Base-by-base conservation (phyloP, 1,139 yeast species). In the Blastobotrys aristatus region DNA sequence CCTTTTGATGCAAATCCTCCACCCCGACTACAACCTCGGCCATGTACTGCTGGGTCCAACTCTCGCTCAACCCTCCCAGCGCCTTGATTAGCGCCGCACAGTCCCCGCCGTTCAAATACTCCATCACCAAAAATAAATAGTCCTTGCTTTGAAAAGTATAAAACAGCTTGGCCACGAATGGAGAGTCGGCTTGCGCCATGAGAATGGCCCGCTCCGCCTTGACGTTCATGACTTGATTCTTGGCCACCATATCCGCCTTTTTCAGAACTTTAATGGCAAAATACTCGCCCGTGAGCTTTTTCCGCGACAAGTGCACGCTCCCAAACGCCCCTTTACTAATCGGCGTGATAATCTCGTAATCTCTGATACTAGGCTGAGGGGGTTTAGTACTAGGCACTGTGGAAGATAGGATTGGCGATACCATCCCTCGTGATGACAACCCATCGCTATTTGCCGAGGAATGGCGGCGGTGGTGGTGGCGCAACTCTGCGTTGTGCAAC, bases 251-350 rank as follows among this genome's bases (percentile, higher is more conserved):
- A 65, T 92, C 98, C 4, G 95, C 78, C 65, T 94, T 94, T 57
- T 84, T 86, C 53, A 94, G 71, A n/a, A 90, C 94, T 64, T 94
- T 94, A 52, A 94, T 89, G 1, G 99, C 98, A 57, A 86, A 94
- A 63, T 89, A 86, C 54, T 94, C 98, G 2, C 97, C 97, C 0
- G 97, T 92, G 13, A 84, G 66, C 57, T 80, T 83, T 57, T 94
- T 77, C 54, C 83, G 79, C 0, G 96, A 92, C 16, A 94, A 71
- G 62, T 82, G 92, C 0, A 94, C 99, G 35, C 95, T 84, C 0
- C 98, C 98, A 72, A 90, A 94, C 0, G 99, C 98, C 29, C 99
- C 99, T 62, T 88, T 87, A 62, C 96, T 86, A 46, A 94, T 89
- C 0, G 98, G 96, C 61, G 89, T 89, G 49, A 94, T 72, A 31